These are phyloP conservation scores for Fusarium camptoceras DNA, from an alignment of 2,329 filamentous ascomycete species.

Conservation along the genomic window DNA sequence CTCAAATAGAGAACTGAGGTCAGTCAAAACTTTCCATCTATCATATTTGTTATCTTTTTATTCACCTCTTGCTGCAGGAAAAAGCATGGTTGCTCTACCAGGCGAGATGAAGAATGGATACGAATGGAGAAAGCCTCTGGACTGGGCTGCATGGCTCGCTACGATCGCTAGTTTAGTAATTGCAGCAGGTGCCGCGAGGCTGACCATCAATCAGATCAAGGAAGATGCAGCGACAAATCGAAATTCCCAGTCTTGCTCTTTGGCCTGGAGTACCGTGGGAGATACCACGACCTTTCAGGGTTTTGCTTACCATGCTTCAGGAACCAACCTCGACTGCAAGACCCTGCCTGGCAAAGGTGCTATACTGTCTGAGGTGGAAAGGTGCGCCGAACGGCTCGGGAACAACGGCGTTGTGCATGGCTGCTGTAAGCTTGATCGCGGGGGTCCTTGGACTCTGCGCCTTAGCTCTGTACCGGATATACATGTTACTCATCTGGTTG, in stretches of 20 bases:
- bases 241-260: not conserved
- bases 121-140: not conserved
- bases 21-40: not conserved
- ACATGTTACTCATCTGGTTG: not conserved
- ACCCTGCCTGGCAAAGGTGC: not conserved
- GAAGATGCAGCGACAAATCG: not conserved
- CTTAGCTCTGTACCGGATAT: not conserved
- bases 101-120: not conserved
- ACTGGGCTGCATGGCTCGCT: not conserved
- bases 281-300: not conserved
- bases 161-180: not conserved
- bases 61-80: not conserved
- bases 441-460: not conserved
- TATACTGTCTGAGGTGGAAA: not conserved
- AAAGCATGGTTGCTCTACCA: not conserved
- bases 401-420: not conserved
- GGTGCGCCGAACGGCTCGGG: not conserved
- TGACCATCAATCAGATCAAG: not conserved
- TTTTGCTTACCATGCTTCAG: not conserved
- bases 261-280: not conserved
- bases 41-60: fast-evolving
- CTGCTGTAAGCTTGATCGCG: not conserved
- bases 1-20: not conserved
- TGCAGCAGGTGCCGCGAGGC: not conserved
- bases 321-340: not conserved